Percentiles rank a stretch among this genome's conserved stretches.
These are phyloP conservation scores for Trichoderma oligosporum DNA, from an alignment of 2,329 filamentous ascomycete species.

Conservation along the genomic window DNA sequence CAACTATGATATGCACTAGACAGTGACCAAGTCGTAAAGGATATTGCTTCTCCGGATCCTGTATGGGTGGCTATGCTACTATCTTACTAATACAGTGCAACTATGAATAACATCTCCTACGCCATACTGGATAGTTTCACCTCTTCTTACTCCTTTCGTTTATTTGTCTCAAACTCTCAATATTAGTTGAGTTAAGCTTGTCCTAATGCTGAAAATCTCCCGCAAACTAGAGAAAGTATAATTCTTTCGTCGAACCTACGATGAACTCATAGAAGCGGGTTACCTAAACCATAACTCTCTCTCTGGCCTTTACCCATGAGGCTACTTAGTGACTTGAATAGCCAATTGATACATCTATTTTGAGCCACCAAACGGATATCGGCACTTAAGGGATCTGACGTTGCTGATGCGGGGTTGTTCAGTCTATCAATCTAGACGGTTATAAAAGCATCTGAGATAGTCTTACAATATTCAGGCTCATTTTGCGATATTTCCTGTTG, in stretches of 20 bases:
- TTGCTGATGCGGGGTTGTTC: slow-evolving; percentile 13
- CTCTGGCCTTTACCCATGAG: not conserved
- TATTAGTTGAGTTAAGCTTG: not conserved
- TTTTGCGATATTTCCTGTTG: not conserved
- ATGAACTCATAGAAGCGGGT: not conserved
- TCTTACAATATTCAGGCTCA: not conserved
- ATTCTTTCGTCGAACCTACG: not conserved
- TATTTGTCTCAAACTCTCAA: not conserved
- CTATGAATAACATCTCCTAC: not conserved
- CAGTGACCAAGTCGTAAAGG: no score
- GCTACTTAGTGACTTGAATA: not conserved
- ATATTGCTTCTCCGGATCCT: not conserved
- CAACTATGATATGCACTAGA: no score
- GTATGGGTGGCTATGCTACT: not conserved
- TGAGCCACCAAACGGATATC: not conserved
- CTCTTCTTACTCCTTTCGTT: not conserved
- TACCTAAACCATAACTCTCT: not conserved
- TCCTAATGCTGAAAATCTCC: slow-evolving; percentile 7
- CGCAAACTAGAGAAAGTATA: not conserved
- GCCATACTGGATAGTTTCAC: no score
- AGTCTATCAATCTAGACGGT: not conserved
- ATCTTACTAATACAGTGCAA: not conserved
- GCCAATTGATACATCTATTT: not conserved
- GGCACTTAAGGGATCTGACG: slow-evolving; percentile 6
- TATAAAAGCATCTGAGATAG: not conserved